A percentile compares a stretch with the other conserved stretches of the same genome.
These are phyloP conservation scores for Aspergillus calidoustus DNA, from an alignment of 2,329 filamentous ascomycete species.

Conservation along the genomic window DNA sequence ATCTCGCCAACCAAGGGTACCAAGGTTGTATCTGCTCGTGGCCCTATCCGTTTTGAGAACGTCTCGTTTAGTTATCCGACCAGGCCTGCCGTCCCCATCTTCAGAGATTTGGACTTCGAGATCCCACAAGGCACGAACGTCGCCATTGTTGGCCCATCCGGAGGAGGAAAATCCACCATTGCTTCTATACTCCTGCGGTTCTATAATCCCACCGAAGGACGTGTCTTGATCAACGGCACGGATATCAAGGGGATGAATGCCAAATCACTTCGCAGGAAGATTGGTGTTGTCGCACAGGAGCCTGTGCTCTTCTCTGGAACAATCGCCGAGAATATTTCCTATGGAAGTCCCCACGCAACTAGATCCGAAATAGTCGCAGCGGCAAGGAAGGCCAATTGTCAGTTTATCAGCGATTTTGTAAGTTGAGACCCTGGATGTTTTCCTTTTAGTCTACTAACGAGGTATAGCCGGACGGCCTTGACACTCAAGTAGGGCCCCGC, in stretches of 20 bases:
- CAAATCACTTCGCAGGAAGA: conserved; percentile 88
- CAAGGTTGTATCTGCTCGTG: conserved; percentile 81
- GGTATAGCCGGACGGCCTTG: conserved; percentile 78
- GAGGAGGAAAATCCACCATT: conserved; percentile 95
- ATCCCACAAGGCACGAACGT: conserved; percentile 94
- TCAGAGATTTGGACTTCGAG: conserved; percentile 84
- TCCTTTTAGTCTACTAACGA: conserved; percentile 18
- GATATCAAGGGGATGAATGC: conserved; percentile 88
- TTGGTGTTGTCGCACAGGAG: conserved; percentile 94
- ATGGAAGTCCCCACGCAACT: conserved; percentile 80
- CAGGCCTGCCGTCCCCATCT: conserved; percentile 87
- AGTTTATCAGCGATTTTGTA: conserved; percentile 91
- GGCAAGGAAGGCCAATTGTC: conserved; percentile 90
- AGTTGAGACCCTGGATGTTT: conserved; percentile 36
- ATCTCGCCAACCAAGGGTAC: conserved; percentile 85
- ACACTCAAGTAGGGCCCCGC: conserved; percentile 89
- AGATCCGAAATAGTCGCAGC: conserved; percentile 82
- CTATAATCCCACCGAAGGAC: conserved; percentile 79
- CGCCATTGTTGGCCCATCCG: conserved; percentile 93
- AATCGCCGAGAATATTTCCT: conserved; percentile 84
- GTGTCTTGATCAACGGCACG: conserved; percentile 79
- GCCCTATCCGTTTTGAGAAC: conserved; percentile 83
- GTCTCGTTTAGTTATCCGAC: conserved; percentile 93
- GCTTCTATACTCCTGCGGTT: conserved; percentile 89
- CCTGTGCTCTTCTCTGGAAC: conserved; percentile 86